These are phyloP conservation scores for Penicillium maclennaniae DNA, from an alignment of 495 filamentous ascomycete species.

Conservation along the genomic window DNA sequence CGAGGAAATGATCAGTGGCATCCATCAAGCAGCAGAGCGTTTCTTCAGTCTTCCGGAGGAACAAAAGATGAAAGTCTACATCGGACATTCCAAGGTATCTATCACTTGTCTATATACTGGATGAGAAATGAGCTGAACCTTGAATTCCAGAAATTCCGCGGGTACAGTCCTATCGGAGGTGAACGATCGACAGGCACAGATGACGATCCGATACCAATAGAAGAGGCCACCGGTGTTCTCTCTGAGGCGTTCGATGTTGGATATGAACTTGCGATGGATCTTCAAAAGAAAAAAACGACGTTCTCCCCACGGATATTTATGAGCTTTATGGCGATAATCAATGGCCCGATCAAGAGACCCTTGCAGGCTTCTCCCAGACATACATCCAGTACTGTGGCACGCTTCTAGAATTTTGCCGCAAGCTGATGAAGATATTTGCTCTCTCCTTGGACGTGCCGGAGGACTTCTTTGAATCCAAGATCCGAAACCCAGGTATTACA, in stretches of 20 bases:
- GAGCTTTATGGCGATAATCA: constrained; percentile 27
- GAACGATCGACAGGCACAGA: constrained; percentile 27
- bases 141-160: constrained; percentile 28
- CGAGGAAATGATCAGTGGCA: constrained; percentile 25
- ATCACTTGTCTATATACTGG: constrained; percentile 2
- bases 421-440: constrained; percentile 43
- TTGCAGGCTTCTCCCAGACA: constrained; percentile 15
- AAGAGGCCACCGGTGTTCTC: constrained; percentile 20
- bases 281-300: constrained; percentile 14
- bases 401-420: constrained; percentile 28
- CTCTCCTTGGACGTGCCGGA: constrained; percentile 42
- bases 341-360: constrained; percentile 22
- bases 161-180: constrained; percentile 28
- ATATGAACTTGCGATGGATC: constrained; percentile 35
- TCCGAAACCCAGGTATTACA: constrained; percentile 40
- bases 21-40: constrained; percentile 36
- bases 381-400: constrained; percentile 27
- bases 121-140: background rate
- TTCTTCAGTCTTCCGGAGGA: constrained; percentile 49
- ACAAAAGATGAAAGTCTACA: constrained; percentile 43
- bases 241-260: constrained; percentile 43
- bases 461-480: constrained; percentile 40
- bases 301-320: constrained; percentile 17
- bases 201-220: constrained; percentile 8
- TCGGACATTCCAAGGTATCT: constrained; percentile 32